Evolutionary conservation across 2,329 filamentous ascomycete genomes (phyloP), one percentile per base, ranked within the genome.

Genomic region (Ophiostoma sp.): DNA sequence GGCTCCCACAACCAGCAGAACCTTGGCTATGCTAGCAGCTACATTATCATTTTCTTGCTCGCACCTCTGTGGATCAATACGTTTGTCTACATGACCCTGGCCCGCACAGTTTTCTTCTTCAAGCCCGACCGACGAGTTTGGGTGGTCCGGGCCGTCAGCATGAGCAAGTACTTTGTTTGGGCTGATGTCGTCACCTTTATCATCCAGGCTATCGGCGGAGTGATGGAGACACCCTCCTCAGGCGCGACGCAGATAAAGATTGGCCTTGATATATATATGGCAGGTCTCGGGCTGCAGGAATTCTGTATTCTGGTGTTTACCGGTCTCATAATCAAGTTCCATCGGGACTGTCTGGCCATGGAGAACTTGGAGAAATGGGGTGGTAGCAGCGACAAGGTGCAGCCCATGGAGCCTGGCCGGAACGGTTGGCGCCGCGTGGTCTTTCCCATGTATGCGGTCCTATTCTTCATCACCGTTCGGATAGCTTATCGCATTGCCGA

Each of bases 401-500:
- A 41, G 14, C 41, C 36, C 12, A 5, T 16, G 11, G 18, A 65
- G 2, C 47, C 38, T 42, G 9, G 66, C 42, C 45, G 76, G 69
- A 72, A 72, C 42, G 71, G 73, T 40, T 76, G 79, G 74, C 75
- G 72, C 67, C 74, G 74, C 64, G 73, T 81, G 42, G 74, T 78
- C 18, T 77, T 74, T 71, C 73, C 72, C 2, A 73, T 80, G 68
- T 74, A 78, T 27, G 71, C 70, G 1, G 76, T 78, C 1, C 70
- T 81, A 40, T 49, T 72, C 5, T 73, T 79, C 16, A 78, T 80
- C 60, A 74, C 78, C 47, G 76, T 80, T 41, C 83, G 86, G 45
- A 87, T 89, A 74, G 81, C 87, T 71, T 89, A 83, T 76, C 84
- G 86, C 42, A 78, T 89, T 1, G 75, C 79, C 66, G 85, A 89